Evolutionary conservation across 169 alveolate genomes (phyloP).

Genomic region (Haemoproteus tartakovskyi): DNA sequence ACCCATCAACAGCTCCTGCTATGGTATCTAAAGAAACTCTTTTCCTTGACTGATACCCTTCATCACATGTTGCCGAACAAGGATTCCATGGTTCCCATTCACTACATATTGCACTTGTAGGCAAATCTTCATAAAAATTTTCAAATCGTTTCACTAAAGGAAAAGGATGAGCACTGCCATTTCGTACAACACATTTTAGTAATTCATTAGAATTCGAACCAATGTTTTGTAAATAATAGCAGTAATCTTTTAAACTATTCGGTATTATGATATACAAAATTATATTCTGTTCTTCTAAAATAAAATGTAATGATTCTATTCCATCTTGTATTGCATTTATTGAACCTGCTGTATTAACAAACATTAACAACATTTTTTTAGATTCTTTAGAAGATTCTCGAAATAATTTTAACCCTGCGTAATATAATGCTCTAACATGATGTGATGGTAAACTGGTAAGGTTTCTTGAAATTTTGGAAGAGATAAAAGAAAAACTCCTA

Average conservation of each 20-base stretch:
- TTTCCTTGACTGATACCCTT: constrained; percentile 7
- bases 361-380: constrained; percentile 28
- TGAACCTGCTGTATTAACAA: constrained; percentile 30
- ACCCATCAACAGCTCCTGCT: background rate
- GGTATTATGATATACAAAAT: constrained; percentile 19
- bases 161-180: background rate
- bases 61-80: constrained; percentile 29
- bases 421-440: constrained; percentile 38
- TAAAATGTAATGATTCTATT: constrained; percentile 1
- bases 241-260: constrained; percentile 1
- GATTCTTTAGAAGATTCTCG: background rate
- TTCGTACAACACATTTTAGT: constrained; percentile 29
- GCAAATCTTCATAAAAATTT: constrained; percentile 26
- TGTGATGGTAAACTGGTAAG: constrained; percentile 11
- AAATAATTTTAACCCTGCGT: constrained; percentile 40
- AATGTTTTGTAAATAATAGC: constrained; percentile 24
- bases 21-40: background rate
- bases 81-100: constrained; percentile 33
- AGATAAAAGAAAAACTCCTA: too few relatives aligned
- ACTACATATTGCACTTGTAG: constrained; percentile 36
- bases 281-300: constrained; percentile 39
- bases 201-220: constrained; percentile 59
- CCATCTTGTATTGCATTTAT: background rate
- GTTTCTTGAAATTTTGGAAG: background rate
- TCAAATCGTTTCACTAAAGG: background rate